A percentile compares a stretch with the other conserved stretches of the same genome.
Evolutionary conservation across 148 eudicot genomes (phyloP).

Genomic region (Chenopodium formosanum): DNA sequence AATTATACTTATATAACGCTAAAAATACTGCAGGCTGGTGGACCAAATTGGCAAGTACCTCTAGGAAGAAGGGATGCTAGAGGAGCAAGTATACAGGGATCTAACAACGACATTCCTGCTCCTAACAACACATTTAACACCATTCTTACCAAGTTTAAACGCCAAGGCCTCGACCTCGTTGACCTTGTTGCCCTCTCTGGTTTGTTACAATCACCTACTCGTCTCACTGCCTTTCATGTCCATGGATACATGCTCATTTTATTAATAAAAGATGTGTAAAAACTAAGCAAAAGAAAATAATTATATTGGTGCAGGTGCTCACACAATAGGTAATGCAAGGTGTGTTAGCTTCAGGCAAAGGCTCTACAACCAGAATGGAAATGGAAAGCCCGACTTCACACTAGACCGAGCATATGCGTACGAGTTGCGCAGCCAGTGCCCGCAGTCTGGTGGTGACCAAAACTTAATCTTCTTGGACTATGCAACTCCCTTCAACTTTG

Average conservation of each 20-base stretch:
- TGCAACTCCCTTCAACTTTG: conserved; percentile 42
- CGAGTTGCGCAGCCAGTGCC: conserved; percentile 54
- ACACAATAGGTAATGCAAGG: conserved; percentile 77
- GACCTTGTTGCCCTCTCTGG: conserved; percentile 92
- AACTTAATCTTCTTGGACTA: conserved; percentile 55
- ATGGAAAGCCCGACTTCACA: conserved; percentile 52
- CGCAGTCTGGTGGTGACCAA: conserved; percentile 72
- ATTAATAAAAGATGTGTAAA: neutral
- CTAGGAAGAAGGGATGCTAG: conserved; percentile 78
- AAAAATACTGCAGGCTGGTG: conserved; percentile 49
- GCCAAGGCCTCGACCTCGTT: conserved; percentile 62
- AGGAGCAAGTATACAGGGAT: conserved; percentile 75
- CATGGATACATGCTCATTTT: neutral
- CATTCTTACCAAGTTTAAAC: conserved; percentile 75
- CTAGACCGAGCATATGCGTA: conserved; percentile 52
- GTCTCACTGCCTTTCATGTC: too few species aligned
- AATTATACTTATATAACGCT: too few species aligned
- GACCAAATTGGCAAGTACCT: conserved; percentile 83
- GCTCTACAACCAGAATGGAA: conserved; percentile 71
- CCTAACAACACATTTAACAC: conserved; percentile 90
- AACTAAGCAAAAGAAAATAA: neutral
- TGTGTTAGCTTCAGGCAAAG: conserved; percentile 83
- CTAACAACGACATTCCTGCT: conserved; percentile 82
- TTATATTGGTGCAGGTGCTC: conserved; percentile 46
- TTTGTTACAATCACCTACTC: conserved; percentile 19